Evolutionary conservation across 2,329 filamentous ascomycete genomes (phyloP), one percentile per base, ranked within the genome.

Genomic region (Phialophora expanda): DNA sequence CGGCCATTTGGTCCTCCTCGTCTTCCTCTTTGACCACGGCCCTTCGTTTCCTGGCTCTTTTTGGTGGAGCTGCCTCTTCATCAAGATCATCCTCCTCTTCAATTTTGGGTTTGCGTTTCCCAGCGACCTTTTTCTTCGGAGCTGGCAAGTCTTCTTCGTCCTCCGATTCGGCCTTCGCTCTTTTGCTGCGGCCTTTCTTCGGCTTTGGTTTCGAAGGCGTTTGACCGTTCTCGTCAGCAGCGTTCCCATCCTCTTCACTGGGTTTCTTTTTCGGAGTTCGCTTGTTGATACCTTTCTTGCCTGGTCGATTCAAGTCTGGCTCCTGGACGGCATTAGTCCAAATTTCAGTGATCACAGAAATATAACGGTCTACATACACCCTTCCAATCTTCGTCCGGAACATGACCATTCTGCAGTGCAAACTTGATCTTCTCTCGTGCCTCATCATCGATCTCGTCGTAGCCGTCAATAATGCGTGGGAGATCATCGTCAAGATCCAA

Each of bases 321-420:
- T 96, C 91, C 91, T 95, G 71, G 4, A 58, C 50, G 9, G 20
- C 32, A 58, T 66, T 41, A 68, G 54, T 44, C 26, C 50, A 14
- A 11, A 44, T 4, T 44, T 41, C 46, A 61, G 32, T 54, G 22
- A 28, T n/a, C 4, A 53, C 22, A 51, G n/a, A 9, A 14, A 32
- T n/a, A n/a, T n/a, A n/a, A 11, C 2, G 30, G 34, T 11, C 22
- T 14, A 82, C 90, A 80, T 84, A 96, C 93, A 12, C 92, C 92
- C 38, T 90, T 94, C 87, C 92, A 97, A 72, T 97, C 94, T 59
- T 91, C 89, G 50, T 92, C 84, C 71, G 90, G 89, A 72, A 98
- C 89, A 73, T 95, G 91, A 26, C 92, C 92, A 75, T 93, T 85
- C 65, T 85, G 83, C 26, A 97, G 77, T 59, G 90, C 91, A 54